These are phyloP conservation scores for Diaporthe vaccinii DNA, from an alignment of 2,329 filamentous ascomycete genomes.

Conservation along the genomic window DNA sequence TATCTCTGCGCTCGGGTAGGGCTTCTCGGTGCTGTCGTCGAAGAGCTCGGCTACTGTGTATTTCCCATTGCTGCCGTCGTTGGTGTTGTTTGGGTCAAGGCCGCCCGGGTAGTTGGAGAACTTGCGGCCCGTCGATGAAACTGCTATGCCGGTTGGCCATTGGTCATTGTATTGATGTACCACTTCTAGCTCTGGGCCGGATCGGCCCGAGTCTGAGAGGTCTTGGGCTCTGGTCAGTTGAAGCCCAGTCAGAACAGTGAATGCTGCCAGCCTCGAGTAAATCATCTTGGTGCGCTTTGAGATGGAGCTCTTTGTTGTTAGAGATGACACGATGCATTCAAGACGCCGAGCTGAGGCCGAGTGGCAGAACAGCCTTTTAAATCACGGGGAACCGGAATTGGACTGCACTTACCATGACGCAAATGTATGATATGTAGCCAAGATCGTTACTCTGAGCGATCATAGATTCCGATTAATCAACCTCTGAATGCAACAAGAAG, in stretches of 20 bases:
- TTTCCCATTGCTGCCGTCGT: slow-evolving; percentile 48
- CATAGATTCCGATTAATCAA: slow-evolving; percentile 2
- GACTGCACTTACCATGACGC: slow-evolving; percentile 12
- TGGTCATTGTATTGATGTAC: slow-evolving; percentile 65
- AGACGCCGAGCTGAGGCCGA: not conserved
- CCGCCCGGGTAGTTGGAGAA: slow-evolving; percentile 65
- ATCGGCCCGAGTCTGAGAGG: not conserved
- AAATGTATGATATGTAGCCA: slow-evolving; percentile 5
- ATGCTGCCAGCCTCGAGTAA: not conserved
- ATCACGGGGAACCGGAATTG: not conserved
- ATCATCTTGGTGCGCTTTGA: not conserved
- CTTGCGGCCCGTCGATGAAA: slow-evolving; percentile 62
- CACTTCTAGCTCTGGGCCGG: slow-evolving; percentile 60
- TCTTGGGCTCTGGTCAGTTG: slow-evolving; percentile 7
- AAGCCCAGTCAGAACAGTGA: not conserved
- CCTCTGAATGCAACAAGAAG: not conserved
- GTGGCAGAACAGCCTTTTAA: slow-evolving; percentile 8
- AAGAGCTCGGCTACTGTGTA: slow-evolving; percentile 59
- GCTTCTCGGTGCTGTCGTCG: slow-evolving; percentile 43
- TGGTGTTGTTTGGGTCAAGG: slow-evolving; percentile 62
- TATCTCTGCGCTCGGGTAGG: slow-evolving; percentile 49
- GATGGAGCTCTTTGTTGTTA: not conserved
- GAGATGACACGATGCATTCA: not conserved
- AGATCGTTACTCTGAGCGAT: not conserved
- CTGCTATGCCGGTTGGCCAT: slow-evolving; percentile 63